phyloP scores from a whole-genome alignment of 768 basidiomycete genomes.

The Pleurotus eryngii region DNA sequence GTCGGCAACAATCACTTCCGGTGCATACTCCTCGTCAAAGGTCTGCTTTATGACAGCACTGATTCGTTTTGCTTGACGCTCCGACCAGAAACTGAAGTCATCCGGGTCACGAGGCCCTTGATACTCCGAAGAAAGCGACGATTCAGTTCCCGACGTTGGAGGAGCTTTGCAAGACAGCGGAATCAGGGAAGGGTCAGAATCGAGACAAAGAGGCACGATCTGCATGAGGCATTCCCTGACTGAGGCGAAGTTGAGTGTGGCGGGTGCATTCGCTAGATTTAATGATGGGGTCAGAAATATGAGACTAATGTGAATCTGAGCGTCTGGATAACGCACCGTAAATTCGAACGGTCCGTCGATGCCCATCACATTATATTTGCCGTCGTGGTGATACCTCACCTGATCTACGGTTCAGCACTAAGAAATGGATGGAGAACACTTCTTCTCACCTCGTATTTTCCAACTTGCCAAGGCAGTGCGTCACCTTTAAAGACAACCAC shows the following conservation, averaged over 20 bases:
- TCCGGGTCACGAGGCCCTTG: slow-evolving; percentile 67
- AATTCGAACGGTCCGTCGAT: slow-evolving; percentile 84
- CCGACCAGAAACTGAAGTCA: slow-evolving; percentile 94
- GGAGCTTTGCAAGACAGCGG: slow-evolving; percentile 60
- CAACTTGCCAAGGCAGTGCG: slow-evolving; percentile 81
- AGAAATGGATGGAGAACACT: background rate
- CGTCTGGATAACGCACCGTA: slow-evolving; percentile 55
- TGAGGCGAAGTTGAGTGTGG: slow-evolving; percentile 56
- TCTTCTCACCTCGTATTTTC: slow-evolving; percentile 74
- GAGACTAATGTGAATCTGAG: background rate
- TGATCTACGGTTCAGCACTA: slow-evolving; percentile 19
- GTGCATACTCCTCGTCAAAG: slow-evolving; percentile 85
- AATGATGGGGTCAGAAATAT: slow-evolving; percentile 10
- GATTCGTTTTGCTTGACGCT: slow-evolving; percentile 87
- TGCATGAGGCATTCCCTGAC: slow-evolving; percentile 66
- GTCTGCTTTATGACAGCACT: slow-evolving; percentile 72
- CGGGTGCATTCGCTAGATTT: slow-evolving; percentile 64
- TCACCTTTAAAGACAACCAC: slow-evolving; percentile 73
- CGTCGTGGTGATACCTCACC: slow-evolving; percentile 94
- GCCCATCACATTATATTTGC: slow-evolving; percentile 94
- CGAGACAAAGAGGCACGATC: slow-evolving; percentile 83
- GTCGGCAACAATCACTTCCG: slow-evolving; percentile 90
- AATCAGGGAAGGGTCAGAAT: slow-evolving; percentile 79
- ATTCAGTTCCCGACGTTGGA: slow-evolving; percentile 16
- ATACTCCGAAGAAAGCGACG: slow-evolving; percentile 19